Conservation (phyloP, 768 basidiomycete genomes). For the Antrodiella citrinella region DNA sequence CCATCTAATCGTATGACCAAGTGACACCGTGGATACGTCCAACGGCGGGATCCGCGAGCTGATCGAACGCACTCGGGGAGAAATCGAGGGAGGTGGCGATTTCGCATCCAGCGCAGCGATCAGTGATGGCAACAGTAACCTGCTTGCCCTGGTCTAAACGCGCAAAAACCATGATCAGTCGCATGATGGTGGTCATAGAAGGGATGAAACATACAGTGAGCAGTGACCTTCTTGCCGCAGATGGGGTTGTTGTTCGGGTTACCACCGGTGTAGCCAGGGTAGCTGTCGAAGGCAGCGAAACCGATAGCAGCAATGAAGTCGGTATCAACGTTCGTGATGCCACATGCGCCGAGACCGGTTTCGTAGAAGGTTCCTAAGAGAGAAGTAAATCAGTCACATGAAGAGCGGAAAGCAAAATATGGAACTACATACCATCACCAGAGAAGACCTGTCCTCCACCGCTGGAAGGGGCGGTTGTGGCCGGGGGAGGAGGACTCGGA, state of each 20-base stretch:
- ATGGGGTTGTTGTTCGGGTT: slow-evolving; percentile 76
- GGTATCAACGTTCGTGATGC: slow-evolving; percentile 41
- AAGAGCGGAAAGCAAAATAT: not conserved
- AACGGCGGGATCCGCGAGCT: slow-evolving; percentile 30
- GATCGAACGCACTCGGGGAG: slow-evolving; percentile 44
- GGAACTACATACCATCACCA: slow-evolving; percentile 18
- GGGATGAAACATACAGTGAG: slow-evolving; percentile 36
- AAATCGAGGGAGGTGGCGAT: slow-evolving; percentile 40
- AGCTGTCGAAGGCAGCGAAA: slow-evolving; percentile 43
- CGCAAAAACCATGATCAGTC: not conserved
- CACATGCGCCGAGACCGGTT: slow-evolving; percentile 60
- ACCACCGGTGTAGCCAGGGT: slow-evolving; percentile 46
- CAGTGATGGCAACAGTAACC: slow-evolving; percentile 41
- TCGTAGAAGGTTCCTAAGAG: slow-evolving; percentile 43
- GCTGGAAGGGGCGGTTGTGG: slow-evolving; percentile 9
- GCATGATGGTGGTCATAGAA: no score
- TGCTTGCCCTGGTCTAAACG: slow-evolving; percentile 39
- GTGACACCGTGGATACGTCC: slow-evolving; percentile 45
- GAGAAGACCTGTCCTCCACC: slow-evolving; percentile 7
- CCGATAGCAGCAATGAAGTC: slow-evolving; percentile 57
- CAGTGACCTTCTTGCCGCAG: slow-evolving; percentile 41
- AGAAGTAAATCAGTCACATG: not conserved
- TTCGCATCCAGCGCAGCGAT: slow-evolving; percentile 57
- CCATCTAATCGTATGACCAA: slow-evolving; percentile 30
- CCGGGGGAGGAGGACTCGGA: slow-evolving; percentile 13